Base-by-base conservation (phyloP, 1,284 basidiomycete genomes). In the Porphyrellus sp. region DNA sequence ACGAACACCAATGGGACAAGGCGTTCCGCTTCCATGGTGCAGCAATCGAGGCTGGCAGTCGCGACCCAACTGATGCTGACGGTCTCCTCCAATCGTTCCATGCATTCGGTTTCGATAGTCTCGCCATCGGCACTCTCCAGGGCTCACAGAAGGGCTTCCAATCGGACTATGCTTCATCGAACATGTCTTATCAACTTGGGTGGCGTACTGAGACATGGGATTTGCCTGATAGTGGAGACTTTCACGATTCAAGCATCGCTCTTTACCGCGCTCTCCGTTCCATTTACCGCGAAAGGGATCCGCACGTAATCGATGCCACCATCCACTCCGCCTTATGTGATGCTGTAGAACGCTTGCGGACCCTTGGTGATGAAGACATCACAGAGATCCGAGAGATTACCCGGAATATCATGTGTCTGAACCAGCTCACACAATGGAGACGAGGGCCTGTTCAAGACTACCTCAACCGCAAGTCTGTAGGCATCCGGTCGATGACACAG, bases 131-230 rank as follows among this genome's bases (percentile, higher is more conserved):
- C 24, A 79, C 83, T 3, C 69, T 89, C 24, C 78, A 82, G 42
- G 70, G 67, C 35, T 68, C 73, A 2, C 70, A 70, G 42, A 68
- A 72, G 33, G 61, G 66, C 30, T 55, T 72, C 23, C 66, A 73
- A 30, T 62, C 65, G 21, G 65, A 69, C n/a, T 56, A 63, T 5
- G 59, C 60, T 12, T 72, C 79, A 3, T 77, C 81, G 11, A 71
- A 74, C 15, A 78, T 91, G 68, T 82, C 78, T 33, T 92, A 92
- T 68, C 81, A 85, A 39, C 74, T 95, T 1, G 93, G 89, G 7
- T 97, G 94, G 94, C 79, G 92, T 34, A 92, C 92, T 1, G 86
- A 89, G 51, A 86, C 85, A 1, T 98, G 96, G 95, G 93, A 98
- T 67, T 74, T 97, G 12, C 93, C 95, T 0, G 80, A 91, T 46